Evolutionary conservation across 1,139 yeast genomes (phyloP), one percentile per base, ranked within the genome.

Genomic region (Saccharomycopsis crataegensis): DNA sequence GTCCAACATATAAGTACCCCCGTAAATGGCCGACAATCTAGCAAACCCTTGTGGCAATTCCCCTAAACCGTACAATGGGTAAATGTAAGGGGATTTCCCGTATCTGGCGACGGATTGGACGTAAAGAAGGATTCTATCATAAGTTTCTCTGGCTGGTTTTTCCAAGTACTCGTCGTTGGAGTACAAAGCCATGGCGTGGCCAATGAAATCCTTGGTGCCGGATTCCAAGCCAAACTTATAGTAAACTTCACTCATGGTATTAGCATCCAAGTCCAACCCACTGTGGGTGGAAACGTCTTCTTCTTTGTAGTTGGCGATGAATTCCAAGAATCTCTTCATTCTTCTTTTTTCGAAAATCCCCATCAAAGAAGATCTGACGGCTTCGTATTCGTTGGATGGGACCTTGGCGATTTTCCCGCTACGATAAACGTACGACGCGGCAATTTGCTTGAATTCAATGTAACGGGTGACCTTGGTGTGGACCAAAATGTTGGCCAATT

Each of bases 1-100:
- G 68, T 90, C 96, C 66, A 93, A 80, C 99, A 93, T 94, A 68
- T 90, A 93, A 38, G 99, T 93, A 65, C 99, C 99, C 60, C 99
- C 99, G 65, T 93, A 91, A 61, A 93, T 93, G 45, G 99, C 99
- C 46, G 96, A 85, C 61, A 93, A 80, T 68, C 99, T 81, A 16
- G 99, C 97, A 74, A 93, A 93, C 12, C 98, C 99, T 71, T 93
- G 99, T 17, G 99, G 99, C 59, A 93, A 77, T 70, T 93, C 99
- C 50, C 99, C 99, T 58, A 94, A 78, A 9, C 99, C 99, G 67
- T 93, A 93, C 64, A 93, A 75, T 50, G 99, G 99, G 68, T 93
- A 93, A 60, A 93, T 80, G 69, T 93, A 93, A 9, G 99, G 99
- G 9, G 97, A 88, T 70, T 91, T 93, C 56, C 99, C 99, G 68